Conservation (phyloP, 176 grass and related monocot species). For the Musa acuminata region DNA sequence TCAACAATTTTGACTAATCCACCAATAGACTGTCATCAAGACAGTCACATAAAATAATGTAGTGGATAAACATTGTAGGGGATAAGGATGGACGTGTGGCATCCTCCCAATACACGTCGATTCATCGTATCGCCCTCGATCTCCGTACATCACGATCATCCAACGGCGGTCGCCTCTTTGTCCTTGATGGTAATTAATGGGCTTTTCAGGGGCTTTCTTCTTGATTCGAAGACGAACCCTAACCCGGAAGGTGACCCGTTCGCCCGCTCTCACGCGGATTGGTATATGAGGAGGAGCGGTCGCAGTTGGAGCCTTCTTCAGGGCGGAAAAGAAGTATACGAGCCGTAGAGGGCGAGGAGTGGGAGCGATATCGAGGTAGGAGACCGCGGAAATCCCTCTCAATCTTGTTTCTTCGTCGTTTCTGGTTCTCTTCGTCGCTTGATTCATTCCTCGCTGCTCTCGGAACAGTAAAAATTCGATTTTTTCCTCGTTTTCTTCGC, state of each 20-base stretch:
- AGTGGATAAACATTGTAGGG: not conserved
- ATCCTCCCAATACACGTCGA: no score
- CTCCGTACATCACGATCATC: not conserved
- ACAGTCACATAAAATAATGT: not conserved
- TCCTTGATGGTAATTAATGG: not conserved
- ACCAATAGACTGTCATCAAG: no score
- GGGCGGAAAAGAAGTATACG: slow-evolving; percentile 21
- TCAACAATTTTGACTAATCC: no score
- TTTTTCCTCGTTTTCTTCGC: not conserved
- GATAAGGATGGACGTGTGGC: not conserved
- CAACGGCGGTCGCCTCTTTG: not conserved
- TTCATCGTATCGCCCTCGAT: not conserved
- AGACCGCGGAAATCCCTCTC: not conserved
- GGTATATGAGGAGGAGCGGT: slow-evolving; percentile 11
- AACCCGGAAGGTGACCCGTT: not conserved
- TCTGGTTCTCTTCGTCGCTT: not conserved
- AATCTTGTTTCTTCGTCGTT: not conserved
- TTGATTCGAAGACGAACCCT: not conserved
- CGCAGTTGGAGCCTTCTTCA: not conserved
- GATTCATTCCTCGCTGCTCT: not conserved
- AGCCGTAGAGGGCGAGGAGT: slow-evolving; percentile 12
- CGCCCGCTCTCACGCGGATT: slow-evolving; percentile 4
- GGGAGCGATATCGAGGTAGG: not conserved
- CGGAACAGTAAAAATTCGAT: not conserved
- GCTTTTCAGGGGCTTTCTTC: not conserved